Base-by-base conservation (phyloP, 78 protist species). In the Polysphondylium violaceum region DNA sequence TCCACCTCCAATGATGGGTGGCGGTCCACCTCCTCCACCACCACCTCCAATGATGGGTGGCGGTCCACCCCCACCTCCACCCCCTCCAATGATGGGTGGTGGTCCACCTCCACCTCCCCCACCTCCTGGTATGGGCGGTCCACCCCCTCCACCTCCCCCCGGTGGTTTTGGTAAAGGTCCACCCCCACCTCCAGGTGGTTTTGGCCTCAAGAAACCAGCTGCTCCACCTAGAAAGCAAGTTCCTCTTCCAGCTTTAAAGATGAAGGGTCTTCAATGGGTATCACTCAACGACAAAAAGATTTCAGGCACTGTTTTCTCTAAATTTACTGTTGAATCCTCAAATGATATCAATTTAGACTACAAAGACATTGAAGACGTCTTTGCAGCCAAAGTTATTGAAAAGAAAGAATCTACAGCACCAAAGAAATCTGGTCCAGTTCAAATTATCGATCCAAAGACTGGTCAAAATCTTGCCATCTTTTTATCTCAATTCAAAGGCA, bases 201-300 rank as follows among this genome's bases (percentile, higher is more conserved):
- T 21, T 27, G 77, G 61, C 44, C 38, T 67, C 41, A 88, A 88
- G 78, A 88, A 75, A 40, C 87, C 94, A 6, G 77, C 94, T 0
- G 89, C 94, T 27, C 94, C 87, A 47, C 76, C 94, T 50, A 61
- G 87, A 60, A 88, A 88, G 21, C 69, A 88, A 36, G 12, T 73
- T 27, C 94, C 86, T 72, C 43, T 78, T 14, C 94, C 94, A 65
- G 76, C 36, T 21, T n/a, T 41, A 16, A 88, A 88, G 51, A 88
- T 88, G 94, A 88, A 88, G 86, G 94, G 94, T 74, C 44, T 88
- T 23, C 94, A 88, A 63, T 88, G 94, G 94, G 75, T 71, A 7
- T 78, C 86, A 9, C 38, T 88, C 25, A 76, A 76, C 33, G 94
- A 88, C 47, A 73, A 69, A 47, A 88, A 88, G 79, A 73, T 88